Base-by-base conservation (phyloP, 805 yeast species). In the Ogataea trehaloabstinens region DNA sequence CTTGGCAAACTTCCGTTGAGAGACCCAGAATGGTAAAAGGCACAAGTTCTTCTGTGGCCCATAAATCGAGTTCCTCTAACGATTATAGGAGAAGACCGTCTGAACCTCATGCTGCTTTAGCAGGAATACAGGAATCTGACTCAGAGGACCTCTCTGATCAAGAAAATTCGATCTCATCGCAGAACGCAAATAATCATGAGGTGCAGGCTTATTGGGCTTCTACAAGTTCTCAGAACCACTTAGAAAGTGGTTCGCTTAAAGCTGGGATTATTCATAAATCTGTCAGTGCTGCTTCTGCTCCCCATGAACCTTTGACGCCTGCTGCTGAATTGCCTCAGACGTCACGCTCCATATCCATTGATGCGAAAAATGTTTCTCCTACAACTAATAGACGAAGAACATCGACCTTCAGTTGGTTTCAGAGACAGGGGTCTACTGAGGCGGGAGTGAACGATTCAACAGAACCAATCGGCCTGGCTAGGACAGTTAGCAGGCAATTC, bases 401-500 rank as follows among this genome's bases (percentile, higher is more conserved):
- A 4, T 30, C 46, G 3, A 44, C 46, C 2, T 24, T 38, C 4
- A 38, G 36, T 20, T 38, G 48, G 48, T 35, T 44, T 16, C 48
- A 41, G 34, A 20, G 38, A 28, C 30, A 33, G 18, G 15, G 30
- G 8, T 38, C 42, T 2, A 27, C 37, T 12, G 41, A 30, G n/a
- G n/a, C n/a, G n/a, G n/a, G n/a, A n/a, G 28, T 8, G 4, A 36
- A 46, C 8, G 46, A 37, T 5, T 38, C 42, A 2, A 27, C 37
- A 12, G 41, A 28, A n/a, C 19, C 27, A 17, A 18, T 19, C 34
- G 38, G 36, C 19, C 16, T 24, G 4, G 31, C 28, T 11, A 36
- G 44, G 27, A 29, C 24, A 13, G 18, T 41, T 8, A 44, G 42
- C 13, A 28, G 51, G n/a, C 52, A 49, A 28, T 28, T 49, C 22